phyloP scores from a whole-genome alignment of 441 rosid genomes.

The Syzygium syzygioides region DNA sequence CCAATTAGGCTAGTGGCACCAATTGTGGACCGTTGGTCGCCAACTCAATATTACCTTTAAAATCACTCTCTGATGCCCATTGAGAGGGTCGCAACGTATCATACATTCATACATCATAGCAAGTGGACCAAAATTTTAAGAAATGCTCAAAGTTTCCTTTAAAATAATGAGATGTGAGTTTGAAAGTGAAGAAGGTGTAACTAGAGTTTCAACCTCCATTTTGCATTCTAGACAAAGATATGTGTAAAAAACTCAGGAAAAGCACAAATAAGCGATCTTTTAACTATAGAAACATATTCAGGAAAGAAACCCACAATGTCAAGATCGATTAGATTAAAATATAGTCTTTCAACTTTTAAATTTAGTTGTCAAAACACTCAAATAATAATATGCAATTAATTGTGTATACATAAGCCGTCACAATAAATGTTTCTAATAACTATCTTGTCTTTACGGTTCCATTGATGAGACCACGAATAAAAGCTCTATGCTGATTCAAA shows the following conservation, averaged over 20 bases:
- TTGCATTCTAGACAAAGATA: neutral
- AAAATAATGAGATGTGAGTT: neutral
- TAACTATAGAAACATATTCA: neutral
- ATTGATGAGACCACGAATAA: neutral
- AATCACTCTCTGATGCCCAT: fast-evolving
- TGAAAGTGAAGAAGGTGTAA: neutral
- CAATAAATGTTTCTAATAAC: neutral
- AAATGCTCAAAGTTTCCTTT: neutral
- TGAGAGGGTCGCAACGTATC: neutral
- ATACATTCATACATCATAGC: neutral
- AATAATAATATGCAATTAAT: neutral
- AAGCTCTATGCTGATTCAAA: neutral
- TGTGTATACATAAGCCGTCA: neutral
- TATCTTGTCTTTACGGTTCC: neutral
- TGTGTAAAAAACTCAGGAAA: neutral
- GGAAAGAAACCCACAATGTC: neutral
- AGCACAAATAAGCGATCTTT: too few relatives aligned
- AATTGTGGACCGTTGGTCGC: too few relatives aligned
- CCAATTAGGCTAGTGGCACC: too few relatives aligned
- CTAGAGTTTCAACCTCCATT: neutral
- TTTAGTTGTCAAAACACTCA: neutral
- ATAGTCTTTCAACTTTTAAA: too few relatives aligned
- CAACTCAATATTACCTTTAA: too few relatives aligned
- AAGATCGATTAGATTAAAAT: neutral
- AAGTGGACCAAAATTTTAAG: neutral